Conservation (phyloP, 768 basidiomycete genomes). For the Amanita exitialis region DNA sequence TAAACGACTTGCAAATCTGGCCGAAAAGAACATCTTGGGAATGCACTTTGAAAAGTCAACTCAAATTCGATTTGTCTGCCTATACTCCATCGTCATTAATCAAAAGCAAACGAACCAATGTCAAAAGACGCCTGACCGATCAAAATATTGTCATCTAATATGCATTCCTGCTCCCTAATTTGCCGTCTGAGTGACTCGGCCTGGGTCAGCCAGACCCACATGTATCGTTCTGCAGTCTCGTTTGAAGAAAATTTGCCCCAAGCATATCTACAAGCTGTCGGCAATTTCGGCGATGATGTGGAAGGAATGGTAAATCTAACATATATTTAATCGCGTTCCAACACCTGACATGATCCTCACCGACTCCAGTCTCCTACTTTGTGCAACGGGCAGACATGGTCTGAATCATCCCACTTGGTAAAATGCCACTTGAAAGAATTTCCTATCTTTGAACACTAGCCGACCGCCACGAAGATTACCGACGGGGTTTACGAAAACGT, state of each 20-base stretch:
- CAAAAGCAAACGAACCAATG: too few relatives aligned
- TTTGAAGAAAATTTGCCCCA: not conserved
- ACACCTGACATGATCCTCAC: not conserved
- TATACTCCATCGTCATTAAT: too few relatives aligned
- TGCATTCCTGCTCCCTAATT: not conserved
- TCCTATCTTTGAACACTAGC: not conserved
- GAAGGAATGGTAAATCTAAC: too few relatives aligned
- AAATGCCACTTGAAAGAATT: not conserved
- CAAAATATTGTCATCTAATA: too few relatives aligned
- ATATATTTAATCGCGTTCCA: not conserved
- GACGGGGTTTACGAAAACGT: not conserved
- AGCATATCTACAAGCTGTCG: too few relatives aligned
- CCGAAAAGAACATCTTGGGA: not conserved
- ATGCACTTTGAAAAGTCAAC: not conserved
- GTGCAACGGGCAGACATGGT: too few relatives aligned
- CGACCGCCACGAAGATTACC: constrained; percentile 1
- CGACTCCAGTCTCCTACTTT: not conserved
- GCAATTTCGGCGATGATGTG: too few relatives aligned
- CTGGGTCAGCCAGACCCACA: constrained; percentile 1
- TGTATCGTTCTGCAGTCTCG: not conserved
- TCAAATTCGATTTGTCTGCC: too few relatives aligned
- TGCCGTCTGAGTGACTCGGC: not conserved
- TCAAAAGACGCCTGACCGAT: too few relatives aligned
- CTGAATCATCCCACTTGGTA: not conserved
- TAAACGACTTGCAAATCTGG: not conserved